Evolutionary conservation across 768 basidiomycete species (phyloP), one percentile per base, ranked within the genome.

Genomic region (Lanmaoa rubissima): DNA sequence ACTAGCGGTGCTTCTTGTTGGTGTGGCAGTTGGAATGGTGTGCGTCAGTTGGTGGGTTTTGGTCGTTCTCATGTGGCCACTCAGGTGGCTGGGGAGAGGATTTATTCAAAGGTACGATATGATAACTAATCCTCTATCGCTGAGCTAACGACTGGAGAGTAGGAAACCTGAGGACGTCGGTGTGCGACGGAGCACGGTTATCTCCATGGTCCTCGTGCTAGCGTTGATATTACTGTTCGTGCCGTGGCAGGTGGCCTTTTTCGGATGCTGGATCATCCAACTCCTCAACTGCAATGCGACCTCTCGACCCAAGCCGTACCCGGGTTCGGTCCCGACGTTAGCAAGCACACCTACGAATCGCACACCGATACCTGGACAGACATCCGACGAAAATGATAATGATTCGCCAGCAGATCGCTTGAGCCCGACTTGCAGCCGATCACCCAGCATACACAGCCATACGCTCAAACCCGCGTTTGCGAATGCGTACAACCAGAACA

Each of bases 171-270:
- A 79, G 58, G 72, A 72, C 26, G 48, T 61, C 6, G 70, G 76
- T 26, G 71, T 81, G 46, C 76, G 75, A 34, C 74, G 78, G 57
- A 76, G 77, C 63, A 82, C 81, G 4, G 31, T 86, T 26, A 41
- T 85, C 7, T 88, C 88, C 7, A 81, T 92, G 69, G 60, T 67
- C 8, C 48, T 87, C 19, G 79, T 94, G 35, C 78, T 87, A 49
- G 60, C 80, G 16, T 73, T 87, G n/a, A 85, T 94, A 39, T 81
- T 87, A 56, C 60, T 90, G 39, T 74, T 94, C 51, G 77, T 95
- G n/a, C 94, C 94, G 0, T 93, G 92, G 84, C 94, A 97, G 72
- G 89, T 95, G 11, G 93, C 89, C 5, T 94, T 89, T 72, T 78
- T 96, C 24, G 86, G 90, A 19, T 86, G 86, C 61, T 92, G 91